A percentile compares a stretch with the other conserved stretches of the same genome.
Evolutionary conservation across 257 asterid species (phyloP).

Genomic region (Ligustrum vulgare): DNA sequence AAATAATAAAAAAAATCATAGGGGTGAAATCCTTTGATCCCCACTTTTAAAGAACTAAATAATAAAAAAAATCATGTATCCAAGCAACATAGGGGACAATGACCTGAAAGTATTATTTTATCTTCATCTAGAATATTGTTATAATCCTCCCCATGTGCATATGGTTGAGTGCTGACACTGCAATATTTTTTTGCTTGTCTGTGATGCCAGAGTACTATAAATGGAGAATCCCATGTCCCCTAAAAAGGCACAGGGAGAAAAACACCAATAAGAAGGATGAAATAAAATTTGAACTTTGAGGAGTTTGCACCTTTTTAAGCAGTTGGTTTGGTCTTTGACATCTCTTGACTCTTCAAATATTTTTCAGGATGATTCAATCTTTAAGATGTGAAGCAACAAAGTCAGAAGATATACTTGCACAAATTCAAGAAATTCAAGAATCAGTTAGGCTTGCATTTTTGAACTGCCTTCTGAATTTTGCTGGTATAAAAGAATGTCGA

Average conservation of each 20-base stretch:
- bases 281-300: conserved; percentile 9
- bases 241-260: not conserved
- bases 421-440: conserved; percentile 90
- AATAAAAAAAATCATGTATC: not conserved
- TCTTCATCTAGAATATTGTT: not conserved
- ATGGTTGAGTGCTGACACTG: not conserved
- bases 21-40: no score
- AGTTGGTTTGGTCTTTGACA: conserved; percentile 14
- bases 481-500: conserved; percentile 55
- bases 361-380: conserved; percentile 77
- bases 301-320: conserved; percentile 20
- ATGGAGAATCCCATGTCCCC: not conserved
- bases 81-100: not conserved
- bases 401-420: conserved; percentile 69
- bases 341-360: conserved; percentile 14
- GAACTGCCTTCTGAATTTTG: conserved; percentile 83
- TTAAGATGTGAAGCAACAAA: conserved; percentile 72
- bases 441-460: conserved; percentile 87
- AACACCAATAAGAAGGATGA: conserved; percentile 1
- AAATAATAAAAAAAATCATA: no score
- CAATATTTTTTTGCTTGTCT: not conserved
- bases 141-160: not conserved
- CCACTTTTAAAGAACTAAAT: no score
- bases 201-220: conserved; percentile 7
- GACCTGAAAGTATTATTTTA: not conserved